Conservation (phyloP, 495 filamentous ascomycete genomes). For the Gamarada debralockiae region DNA sequence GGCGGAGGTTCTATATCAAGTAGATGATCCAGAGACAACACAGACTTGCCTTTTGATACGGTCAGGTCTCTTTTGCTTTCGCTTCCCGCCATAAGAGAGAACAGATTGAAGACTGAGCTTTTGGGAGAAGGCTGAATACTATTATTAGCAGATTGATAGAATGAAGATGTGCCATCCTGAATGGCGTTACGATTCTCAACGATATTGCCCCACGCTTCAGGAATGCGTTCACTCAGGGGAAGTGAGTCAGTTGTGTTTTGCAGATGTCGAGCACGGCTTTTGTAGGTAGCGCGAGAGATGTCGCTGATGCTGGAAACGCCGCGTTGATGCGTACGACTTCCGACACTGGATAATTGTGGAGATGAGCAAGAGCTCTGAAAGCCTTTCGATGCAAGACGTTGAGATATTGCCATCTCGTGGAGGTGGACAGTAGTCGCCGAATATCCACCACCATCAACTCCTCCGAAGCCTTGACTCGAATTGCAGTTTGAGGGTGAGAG, state of each 20-base stretch:
- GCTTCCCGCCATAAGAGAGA: slow-evolving; percentile 2
- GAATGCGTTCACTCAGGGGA: slow-evolving; percentile 12
- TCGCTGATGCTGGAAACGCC: slow-evolving; percentile 10
- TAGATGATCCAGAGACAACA: not conserved
- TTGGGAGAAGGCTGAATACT: slow-evolving; percentile 11
- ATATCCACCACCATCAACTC: slow-evolving; percentile 19
- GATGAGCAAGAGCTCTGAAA: slow-evolving; percentile 15
- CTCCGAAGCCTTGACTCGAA: slow-evolving; percentile 20
- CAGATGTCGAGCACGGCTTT: slow-evolving; percentile 6
- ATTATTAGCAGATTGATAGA: slow-evolving; percentile 9
- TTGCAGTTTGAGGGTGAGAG: slow-evolving; percentile 8
- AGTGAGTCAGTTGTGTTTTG: slow-evolving; percentile 16
- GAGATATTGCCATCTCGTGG: slow-evolving; percentile 22
- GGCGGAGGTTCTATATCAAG: not conserved
- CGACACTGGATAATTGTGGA: slow-evolving; percentile 16
- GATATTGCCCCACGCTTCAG: slow-evolving; percentile 13
- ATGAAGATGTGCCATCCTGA: slow-evolving; percentile 10
- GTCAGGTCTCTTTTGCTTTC: not conserved
- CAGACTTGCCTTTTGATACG: slow-evolving; percentile 1
- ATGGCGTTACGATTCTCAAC: not conserved
- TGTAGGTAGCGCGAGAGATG: not conserved
- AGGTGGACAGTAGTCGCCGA: slow-evolving; percentile 8
- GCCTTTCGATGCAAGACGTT: slow-evolving; percentile 10
- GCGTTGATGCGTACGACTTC: slow-evolving; percentile 12
- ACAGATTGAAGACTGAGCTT: slow-evolving; percentile 11